Conservation (phyloP, 1,284 basidiomycete genomes). For the Salmacisia buchloeana region DNA sequence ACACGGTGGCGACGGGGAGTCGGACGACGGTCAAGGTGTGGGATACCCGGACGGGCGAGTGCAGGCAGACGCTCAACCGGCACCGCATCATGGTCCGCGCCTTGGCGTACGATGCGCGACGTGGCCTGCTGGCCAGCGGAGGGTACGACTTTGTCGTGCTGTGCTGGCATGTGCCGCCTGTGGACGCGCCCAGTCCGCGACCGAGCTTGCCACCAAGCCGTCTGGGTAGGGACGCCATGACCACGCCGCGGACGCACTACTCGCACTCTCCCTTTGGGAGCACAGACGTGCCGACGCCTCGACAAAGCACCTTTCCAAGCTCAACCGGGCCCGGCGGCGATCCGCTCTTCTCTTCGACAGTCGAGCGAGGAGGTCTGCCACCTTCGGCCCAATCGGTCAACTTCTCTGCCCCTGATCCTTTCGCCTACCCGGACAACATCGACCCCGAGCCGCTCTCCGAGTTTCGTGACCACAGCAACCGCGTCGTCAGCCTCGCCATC, state of each 20-base stretch:
- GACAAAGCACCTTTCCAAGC: too few species aligned
- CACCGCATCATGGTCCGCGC: slow-evolving; percentile 32
- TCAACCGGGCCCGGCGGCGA: too few species aligned
- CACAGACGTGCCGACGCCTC: too few species aligned
- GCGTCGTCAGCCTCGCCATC: slow-evolving; percentile 32
- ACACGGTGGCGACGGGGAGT: slow-evolving; percentile 18
- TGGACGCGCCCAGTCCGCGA: too few species aligned
- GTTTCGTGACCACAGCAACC: not conserved
- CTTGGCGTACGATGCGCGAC: slow-evolving; percentile 18
- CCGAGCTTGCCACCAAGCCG: too few species aligned
- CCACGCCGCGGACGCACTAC: too few species aligned
- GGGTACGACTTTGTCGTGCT: slow-evolving; percentile 36
- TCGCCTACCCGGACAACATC: not conserved
- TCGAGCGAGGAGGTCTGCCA: too few species aligned
- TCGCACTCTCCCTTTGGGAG: too few species aligned
- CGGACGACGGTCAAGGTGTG: slow-evolving; percentile 11
- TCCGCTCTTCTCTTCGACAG: too few species aligned
- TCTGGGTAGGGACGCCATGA: too few species aligned
- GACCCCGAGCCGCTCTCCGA: not conserved
- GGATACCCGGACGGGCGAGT: slow-evolving; percentile 25
- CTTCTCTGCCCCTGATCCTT: not conserved
- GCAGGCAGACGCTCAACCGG: slow-evolving; percentile 20
- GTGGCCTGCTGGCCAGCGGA: slow-evolving; percentile 25
- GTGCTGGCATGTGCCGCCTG: slow-evolving; percentile 19
- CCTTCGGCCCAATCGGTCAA: slow-evolving; percentile 16